phyloP scores from a whole-genome alignment of 495 filamentous ascomycete species.

The Apiosordaria backusii region DNA sequence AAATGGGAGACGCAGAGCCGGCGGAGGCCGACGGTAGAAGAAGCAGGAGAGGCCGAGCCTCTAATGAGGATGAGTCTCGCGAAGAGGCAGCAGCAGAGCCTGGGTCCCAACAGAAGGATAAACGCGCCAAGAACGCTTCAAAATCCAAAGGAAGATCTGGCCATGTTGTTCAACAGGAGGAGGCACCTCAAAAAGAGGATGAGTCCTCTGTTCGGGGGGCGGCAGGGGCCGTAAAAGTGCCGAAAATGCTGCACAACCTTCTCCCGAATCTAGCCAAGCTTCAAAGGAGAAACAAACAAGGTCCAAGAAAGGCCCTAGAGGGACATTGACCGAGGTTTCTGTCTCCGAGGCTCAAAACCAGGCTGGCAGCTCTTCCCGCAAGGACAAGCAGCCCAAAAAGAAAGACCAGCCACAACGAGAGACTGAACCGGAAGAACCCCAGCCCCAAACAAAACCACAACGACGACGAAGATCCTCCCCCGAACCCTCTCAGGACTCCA shows the following conservation, averaged over 20 bases:
- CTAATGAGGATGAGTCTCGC: conserved; percentile 11
- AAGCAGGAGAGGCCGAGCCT: conserved; percentile 13
- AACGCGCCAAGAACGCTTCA: not conserved
- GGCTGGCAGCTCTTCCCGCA: no score
- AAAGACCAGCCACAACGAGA: not conserved
- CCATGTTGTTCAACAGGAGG: not conserved
- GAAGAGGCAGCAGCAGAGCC: conserved; percentile 1
- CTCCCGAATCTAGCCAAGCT: not conserved
- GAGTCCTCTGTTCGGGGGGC: conserved; percentile 11
- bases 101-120: conserved; percentile 2
- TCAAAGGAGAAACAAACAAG: conserved; percentile 4
- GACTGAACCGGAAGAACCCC: not conserved
- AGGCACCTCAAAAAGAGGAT: not conserved
- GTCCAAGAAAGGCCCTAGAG: conserved; percentile 17
- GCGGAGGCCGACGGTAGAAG: conserved; percentile 9
- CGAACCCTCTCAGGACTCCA: not conserved
- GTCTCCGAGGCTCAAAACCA: conserved; percentile 27
- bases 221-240: conserved; percentile 19
- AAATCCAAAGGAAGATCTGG: not conserved
- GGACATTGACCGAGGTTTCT: conserved; percentile 25
- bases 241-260: conserved; percentile 11
- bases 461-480: not conserved
- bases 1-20: not conserved
- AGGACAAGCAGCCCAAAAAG: conserved; percentile 1
- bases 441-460: not conserved